Percentiles rank a stretch among this genome's conserved stretches.
Evolutionary conservation across 1,284 basidiomycete species (phyloP).

Genomic region (Marasmius sp.): DNA sequence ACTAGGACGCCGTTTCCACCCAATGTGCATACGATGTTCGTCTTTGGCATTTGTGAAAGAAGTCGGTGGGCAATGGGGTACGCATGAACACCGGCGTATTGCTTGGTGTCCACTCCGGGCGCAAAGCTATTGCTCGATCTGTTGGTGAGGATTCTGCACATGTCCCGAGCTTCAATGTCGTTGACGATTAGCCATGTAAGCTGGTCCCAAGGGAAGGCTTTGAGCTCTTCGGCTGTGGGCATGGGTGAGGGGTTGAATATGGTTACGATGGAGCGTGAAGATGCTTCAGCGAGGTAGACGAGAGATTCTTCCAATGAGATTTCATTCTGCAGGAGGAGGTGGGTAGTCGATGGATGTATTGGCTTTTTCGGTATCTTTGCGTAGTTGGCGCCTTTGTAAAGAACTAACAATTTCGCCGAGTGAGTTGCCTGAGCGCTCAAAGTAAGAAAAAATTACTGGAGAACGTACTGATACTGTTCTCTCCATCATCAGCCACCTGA

Average conservation of each 20-base stretch:
- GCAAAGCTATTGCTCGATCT: slow-evolving; percentile 9
- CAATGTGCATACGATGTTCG: slow-evolving; percentile 57
- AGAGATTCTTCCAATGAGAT: slow-evolving; percentile 45
- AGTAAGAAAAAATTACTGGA: not conserved
- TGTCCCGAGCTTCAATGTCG: slow-evolving; percentile 44
- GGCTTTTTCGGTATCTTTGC: slow-evolving; percentile 31
- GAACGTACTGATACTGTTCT: slow-evolving; percentile 56
- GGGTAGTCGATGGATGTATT: slow-evolving; percentile 35
- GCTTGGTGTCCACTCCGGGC: not conserved
- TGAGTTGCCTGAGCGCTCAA: not conserved
- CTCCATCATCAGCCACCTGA: slow-evolving; percentile 52
- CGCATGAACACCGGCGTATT: slow-evolving; percentile 7
- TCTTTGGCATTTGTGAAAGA: slow-evolving; percentile 26
- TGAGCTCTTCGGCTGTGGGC: slow-evolving; percentile 37
- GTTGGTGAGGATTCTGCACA: slow-evolving; percentile 29
- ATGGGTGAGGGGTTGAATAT: slow-evolving; percentile 60
- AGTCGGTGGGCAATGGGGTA: slow-evolving; percentile 9
- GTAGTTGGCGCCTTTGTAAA: slow-evolving; percentile 58
- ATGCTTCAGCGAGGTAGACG: slow-evolving; percentile 27
- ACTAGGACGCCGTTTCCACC: slow-evolving; percentile 50
- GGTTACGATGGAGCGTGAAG: slow-evolving; percentile 22
- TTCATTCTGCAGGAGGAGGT: slow-evolving; percentile 59
- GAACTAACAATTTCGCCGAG: slow-evolving; percentile 33
- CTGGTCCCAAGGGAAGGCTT: slow-evolving; percentile 46
- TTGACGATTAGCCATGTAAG: slow-evolving; percentile 58